Conservation (phyloP, 2,329 filamentous ascomycete genomes). For the Colletotrichum lupini region DNA sequence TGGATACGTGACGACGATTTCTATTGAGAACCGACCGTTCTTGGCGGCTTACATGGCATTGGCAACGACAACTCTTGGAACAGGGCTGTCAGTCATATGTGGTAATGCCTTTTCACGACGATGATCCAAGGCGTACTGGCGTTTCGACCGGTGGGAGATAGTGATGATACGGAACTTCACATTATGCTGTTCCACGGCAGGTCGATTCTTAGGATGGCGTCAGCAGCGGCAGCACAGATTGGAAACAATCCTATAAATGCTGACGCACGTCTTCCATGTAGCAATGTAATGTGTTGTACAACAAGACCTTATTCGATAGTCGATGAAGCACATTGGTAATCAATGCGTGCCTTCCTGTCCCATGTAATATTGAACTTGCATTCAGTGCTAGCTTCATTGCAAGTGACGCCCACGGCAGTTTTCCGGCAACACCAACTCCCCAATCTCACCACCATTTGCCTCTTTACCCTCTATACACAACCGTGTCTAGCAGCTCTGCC, state of each 20-base stretch:
- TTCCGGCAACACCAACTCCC: neutral
- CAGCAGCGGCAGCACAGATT: neutral
- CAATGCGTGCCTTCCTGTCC: neutral
- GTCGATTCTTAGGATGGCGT: neutral
- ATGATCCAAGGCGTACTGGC: neutral
- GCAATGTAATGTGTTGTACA: neutral
- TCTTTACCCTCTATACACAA: neutral
- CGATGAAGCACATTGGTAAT: neutral
- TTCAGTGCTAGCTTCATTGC: neutral
- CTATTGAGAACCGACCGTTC: too few relatives aligned
- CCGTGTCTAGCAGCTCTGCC: constrained; percentile 14
- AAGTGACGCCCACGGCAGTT: neutral
- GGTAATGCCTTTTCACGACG: neutral
- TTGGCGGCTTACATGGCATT: neutral
- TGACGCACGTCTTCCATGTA: neutral
- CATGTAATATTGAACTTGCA: neutral
- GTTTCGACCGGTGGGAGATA: neutral
- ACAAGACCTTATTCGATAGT: neutral
- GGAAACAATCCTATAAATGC: neutral
- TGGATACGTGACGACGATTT: neutral
- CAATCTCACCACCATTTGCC: neutral
- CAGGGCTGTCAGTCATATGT: neutral
- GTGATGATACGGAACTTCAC: neutral
- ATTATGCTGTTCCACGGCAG: neutral
- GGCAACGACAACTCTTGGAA: neutral